These are phyloP conservation scores for Trichocladium antarcticum DNA, from an alignment of 495 filamentous ascomycete genomes.

Conservation along the genomic window DNA sequence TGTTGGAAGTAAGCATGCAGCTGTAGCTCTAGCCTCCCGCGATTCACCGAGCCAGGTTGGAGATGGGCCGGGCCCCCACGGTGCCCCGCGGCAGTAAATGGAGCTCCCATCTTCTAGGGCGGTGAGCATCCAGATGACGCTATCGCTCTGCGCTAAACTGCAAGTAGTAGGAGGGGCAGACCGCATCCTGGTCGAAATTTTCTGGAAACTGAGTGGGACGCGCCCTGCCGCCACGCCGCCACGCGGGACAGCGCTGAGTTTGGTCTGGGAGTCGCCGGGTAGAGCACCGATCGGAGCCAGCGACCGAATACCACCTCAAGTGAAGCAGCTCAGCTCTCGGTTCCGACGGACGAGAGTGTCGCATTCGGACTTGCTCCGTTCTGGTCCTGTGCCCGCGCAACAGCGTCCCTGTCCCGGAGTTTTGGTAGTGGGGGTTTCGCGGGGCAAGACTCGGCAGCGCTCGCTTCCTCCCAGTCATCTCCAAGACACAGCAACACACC, in stretches of 20 bases:
- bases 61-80: too few species aligned
- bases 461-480: neutral
- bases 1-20: too few species aligned
- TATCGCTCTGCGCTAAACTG: slow-evolving; percentile 18
- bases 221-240: neutral
- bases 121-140: slow-evolving; percentile 19
- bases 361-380: too few species aligned
- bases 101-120: slow-evolving; percentile 10
- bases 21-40: slow-evolving; percentile 18
- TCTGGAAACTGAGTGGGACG: neutral
- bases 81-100: slow-evolving; percentile 25
- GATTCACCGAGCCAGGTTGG: too few species aligned
- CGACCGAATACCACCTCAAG: slow-evolving; percentile 17
- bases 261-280: slow-evolving; percentile 1
- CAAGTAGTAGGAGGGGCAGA: slow-evolving; percentile 22
- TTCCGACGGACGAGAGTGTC: too few species aligned
- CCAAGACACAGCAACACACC: neutral
- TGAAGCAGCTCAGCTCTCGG: neutral
- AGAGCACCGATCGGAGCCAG: slow-evolving; percentile 5
- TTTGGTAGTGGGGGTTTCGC: slow-evolving; percentile 10
- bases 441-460: slow-evolving; percentile 9
- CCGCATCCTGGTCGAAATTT: slow-evolving; percentile 5
- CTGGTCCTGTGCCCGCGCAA: too few species aligned
- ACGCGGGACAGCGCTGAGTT: neutral
- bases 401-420: neutral